These are phyloP conservation scores for Trichoderma atrobrunneum DNA, from an alignment of 2,329 filamentous ascomycete genomes.

Conservation along the genomic window DNA sequence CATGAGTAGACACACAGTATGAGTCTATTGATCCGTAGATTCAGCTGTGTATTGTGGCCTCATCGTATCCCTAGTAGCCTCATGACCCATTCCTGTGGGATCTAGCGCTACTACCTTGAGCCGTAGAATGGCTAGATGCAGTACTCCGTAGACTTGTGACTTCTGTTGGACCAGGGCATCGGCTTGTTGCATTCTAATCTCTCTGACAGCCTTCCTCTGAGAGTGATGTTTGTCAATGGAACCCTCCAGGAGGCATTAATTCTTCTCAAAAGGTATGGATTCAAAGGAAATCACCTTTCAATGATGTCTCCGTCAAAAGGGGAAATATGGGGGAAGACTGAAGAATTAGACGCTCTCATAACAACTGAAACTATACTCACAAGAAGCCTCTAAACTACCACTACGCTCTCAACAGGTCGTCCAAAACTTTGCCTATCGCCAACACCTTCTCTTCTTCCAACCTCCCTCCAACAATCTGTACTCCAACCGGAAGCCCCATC, in stretches of 20 bases:
- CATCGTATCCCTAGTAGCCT: neutral
- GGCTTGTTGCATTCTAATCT: neutral
- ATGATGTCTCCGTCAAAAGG: neutral
- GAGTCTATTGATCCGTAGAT: neutral
- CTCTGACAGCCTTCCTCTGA: neutral
- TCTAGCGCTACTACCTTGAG: neutral
- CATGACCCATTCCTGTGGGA: neutral
- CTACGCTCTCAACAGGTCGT: neutral
- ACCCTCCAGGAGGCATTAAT: neutral
- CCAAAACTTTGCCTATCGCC: neutral
- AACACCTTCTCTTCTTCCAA: conserved; percentile 56
- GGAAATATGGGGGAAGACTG: neutral
- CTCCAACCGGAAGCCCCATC: conserved; percentile 41
- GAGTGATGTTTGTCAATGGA: neutral
- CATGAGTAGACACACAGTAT: neutral
- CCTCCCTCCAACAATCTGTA: conserved; percentile 52
- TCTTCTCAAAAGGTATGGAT: neutral
- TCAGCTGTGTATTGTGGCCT: neutral
- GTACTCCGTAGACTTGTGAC: neutral
- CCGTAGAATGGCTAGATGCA: neutral
- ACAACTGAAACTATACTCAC: neutral
- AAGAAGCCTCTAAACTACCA: neutral
- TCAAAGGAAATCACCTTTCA: neutral
- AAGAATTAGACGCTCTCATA: neutral
- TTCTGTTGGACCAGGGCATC: neutral